Evolutionary conservation across 2,329 filamentous ascomycete species (phyloP), one percentile per base, ranked within the genome.

Genomic region (Sporothrix variecibatus): DNA sequence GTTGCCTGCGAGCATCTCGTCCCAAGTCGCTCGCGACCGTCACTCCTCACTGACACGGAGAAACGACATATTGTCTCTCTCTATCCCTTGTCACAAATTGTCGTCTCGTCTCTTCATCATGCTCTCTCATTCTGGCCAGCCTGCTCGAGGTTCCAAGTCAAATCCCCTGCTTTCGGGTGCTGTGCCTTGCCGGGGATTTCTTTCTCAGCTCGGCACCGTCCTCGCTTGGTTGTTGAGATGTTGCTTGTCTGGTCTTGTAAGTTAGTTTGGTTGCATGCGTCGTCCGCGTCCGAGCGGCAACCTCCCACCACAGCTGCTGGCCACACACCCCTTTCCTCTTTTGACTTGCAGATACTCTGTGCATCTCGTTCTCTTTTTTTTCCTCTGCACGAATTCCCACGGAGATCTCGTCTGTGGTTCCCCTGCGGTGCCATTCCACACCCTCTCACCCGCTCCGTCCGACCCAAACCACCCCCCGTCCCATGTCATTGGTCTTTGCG

Each of bases 321-420:
- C 38, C 38, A 26, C 46, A 34, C 62, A 26, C 62, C 46, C 46
- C 60, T 23, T 23, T 46, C n/a, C 38, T 17, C 51, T 53, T 53
- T 28, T 56, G 23, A 51, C 34, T 51, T 68, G 34, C 64, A 68
- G 65, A 51, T 56, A 49, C 43, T 49, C 20, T 49, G 43, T 72
- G 15, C 43, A 72, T 65, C 43, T 72, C 46, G 43, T 51, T 71
- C 38, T 64, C 11, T 34, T 34, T 34, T 49, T 49, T 17, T 4
- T 62, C n/a, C n/a, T n/a, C 71, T 65, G 58, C 40, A 43, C 60
- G 43, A 28, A 51, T 31, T 67, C 43, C 60, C 71, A 43, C 60
- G 60, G 20, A 72, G 71, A 72, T 72, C 62, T 43, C 34, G 34
- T 68, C 62, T 68, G 71, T 68, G 62, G 62, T 68, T 68, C 38